Conservation (phyloP, 768 basidiomycete genomes). For the Leucocoprinus sp. region DNA sequence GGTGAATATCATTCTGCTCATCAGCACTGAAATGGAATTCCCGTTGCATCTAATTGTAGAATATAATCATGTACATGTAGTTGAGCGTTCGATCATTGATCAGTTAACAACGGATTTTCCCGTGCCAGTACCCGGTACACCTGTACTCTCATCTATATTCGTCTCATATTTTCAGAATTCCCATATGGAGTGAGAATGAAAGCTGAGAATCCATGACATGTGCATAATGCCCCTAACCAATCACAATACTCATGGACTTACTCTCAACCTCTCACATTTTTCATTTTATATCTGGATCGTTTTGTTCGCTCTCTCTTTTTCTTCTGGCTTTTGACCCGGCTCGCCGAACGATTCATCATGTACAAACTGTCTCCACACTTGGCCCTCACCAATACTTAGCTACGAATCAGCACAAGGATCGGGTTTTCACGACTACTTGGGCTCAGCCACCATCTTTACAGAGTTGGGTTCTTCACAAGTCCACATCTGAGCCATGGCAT, state of each 20-base stretch:
- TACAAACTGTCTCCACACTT: conserved; percentile 34
- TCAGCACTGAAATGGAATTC: conserved; percentile 24
- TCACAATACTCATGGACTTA: neutral
- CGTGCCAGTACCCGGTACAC: too few species aligned
- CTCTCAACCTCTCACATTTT: conserved; percentile 8
- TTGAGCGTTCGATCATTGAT: conserved; percentile 1
- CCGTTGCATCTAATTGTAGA: conserved; percentile 5
- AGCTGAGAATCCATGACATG: too few species aligned
- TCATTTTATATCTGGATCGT: conserved; percentile 41
- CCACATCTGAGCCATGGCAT: conserved; percentile 17
- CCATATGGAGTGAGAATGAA: too few species aligned
- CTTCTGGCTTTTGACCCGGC: conserved; percentile 40
- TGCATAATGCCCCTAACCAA: too few species aligned
- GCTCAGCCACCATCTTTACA: conserved; percentile 36
- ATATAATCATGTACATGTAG: neutral
- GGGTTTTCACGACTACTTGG: conserved; percentile 45
- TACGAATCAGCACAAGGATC: conserved; percentile 24
- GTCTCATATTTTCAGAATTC: too few species aligned
- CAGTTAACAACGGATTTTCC: neutral
- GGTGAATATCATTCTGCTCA: conserved; percentile 58
- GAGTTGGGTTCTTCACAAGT: conserved; percentile 33
- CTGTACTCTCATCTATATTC: too few species aligned
- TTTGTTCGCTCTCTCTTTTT: conserved; percentile 42
- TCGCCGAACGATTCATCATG: conserved; percentile 28
- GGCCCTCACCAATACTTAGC: conserved; percentile 48